Evolutionary conservation across 2,329 filamentous ascomycete species (phyloP).

Genomic region (Chrysoporthe austroafricana): DNA sequence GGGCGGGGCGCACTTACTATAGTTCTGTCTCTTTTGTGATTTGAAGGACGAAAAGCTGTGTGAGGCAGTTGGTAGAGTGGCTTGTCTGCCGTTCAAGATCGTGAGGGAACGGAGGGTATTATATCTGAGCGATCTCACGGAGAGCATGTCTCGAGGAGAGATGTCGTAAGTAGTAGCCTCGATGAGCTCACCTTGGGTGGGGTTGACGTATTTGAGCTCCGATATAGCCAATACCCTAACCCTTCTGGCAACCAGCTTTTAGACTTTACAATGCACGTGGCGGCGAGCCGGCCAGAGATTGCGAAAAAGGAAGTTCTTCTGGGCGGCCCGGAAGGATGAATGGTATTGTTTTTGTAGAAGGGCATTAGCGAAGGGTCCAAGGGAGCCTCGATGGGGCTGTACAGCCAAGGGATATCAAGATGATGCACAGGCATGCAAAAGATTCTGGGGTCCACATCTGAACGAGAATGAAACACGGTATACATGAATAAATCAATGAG

Average conservation of each 20-base stretch:
- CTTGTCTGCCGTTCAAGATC: background rate
- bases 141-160: conserved; percentile 16
- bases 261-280: background rate
- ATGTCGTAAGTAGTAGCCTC: conserved; percentile 16
- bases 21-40: conserved; percentile 1
- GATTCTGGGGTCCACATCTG: too few relatives aligned
- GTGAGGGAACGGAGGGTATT: background rate
- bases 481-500: too few relatives aligned
- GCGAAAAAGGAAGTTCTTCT: background rate
- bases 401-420: too few relatives aligned
- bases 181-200: conserved; percentile 16
- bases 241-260: background rate
- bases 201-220: conserved; percentile 3
- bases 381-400: too few relatives aligned
- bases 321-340: too few relatives aligned
- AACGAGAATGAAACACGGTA: too few relatives aligned
- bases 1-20: conserved; percentile 11
- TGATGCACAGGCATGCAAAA: too few relatives aligned
- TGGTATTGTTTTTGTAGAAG: too few relatives aligned
- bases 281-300: background rate
- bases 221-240: background rate
- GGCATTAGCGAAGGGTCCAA: too few relatives aligned
- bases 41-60: background rate
- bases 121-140: background rate
- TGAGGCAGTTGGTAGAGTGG: background rate